These are phyloP conservation scores for Elsinoe ampelina DNA, from an alignment of 2,329 filamentous ascomycete species.

Conservation along the genomic window DNA sequence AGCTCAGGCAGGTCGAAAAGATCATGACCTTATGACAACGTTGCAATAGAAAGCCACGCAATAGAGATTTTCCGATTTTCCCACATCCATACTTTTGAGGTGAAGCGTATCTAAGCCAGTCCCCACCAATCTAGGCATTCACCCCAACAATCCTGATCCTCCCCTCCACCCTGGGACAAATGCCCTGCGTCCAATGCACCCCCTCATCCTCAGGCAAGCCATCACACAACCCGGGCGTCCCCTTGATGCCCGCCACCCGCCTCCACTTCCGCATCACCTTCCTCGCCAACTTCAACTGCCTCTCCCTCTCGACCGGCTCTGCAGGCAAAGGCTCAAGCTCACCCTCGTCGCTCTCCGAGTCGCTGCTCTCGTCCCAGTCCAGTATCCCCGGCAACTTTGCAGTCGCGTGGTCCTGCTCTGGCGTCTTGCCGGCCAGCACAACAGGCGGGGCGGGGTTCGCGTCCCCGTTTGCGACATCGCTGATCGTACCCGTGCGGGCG, in stretches of 20 bases:
- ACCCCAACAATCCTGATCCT: conserved; percentile 45
- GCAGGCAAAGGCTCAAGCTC: conserved; percentile 40
- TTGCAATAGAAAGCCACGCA: background rate
- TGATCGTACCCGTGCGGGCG: background rate
- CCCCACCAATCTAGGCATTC: background rate
- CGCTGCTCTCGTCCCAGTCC: conserved; percentile 9
- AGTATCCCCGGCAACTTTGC: conserved; percentile 1
- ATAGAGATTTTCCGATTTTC: background rate
- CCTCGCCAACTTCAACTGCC: conserved; percentile 55
- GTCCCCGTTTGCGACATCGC: background rate
- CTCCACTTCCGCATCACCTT: conserved; percentile 67
- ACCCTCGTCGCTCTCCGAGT: conserved; percentile 18
- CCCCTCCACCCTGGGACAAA: conserved; percentile 68
- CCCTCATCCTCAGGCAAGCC: conserved; percentile 51
- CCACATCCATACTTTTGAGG: background rate
- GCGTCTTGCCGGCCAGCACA: conserved; percentile 12
- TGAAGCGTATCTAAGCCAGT: background rate
- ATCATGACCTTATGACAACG: background rate
- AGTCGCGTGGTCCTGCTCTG: conserved; percentile 4
- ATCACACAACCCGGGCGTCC: conserved; percentile 40
- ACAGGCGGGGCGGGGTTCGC: conserved; percentile 15
- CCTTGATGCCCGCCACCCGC: conserved; percentile 53
- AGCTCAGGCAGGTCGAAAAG: background rate
- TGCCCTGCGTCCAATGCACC: conserved; percentile 68
- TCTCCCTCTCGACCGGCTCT: conserved; percentile 29